A percentile compares a stretch with the other conserved stretches of the same genome.
These are phyloP conservation scores for Cutaneotrichosporon dermatis DNA, from an alignment of 1,284 basidiomycete genomes.

Conservation along the genomic window DNA sequence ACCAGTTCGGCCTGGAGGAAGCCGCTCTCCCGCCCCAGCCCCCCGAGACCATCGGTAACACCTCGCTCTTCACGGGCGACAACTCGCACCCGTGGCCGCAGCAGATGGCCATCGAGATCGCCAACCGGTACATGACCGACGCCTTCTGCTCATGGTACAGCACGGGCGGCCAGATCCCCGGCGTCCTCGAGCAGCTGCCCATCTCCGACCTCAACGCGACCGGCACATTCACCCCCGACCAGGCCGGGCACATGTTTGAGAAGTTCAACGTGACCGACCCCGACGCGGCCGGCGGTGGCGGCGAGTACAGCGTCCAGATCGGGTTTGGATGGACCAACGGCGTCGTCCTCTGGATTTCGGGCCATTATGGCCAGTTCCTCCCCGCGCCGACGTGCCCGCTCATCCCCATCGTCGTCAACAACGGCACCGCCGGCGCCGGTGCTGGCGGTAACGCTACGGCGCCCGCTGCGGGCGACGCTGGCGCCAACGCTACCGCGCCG, in stretches of 20 bases:
- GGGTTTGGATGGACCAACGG: slow-evolving; percentile 82
- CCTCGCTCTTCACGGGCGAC: slow-evolving; percentile 48
- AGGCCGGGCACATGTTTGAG: slow-evolving; percentile 71
- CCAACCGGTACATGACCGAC: slow-evolving; percentile 66
- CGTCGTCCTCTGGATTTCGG: slow-evolving; percentile 67
- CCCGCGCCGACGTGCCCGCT: slow-evolving; percentile 63
- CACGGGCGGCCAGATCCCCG: slow-evolving; percentile 74
- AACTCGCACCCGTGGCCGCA: slow-evolving; percentile 37
- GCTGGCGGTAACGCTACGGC: neutral
- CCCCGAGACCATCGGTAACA: slow-evolving; percentile 49
- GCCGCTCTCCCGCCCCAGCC: slow-evolving; percentile 55
- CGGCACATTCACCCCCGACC: slow-evolving; percentile 45
- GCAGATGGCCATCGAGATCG: slow-evolving; percentile 60
- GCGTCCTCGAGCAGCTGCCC: slow-evolving; percentile 64
- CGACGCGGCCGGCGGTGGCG: slow-evolving; percentile 64
- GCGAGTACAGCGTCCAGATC: slow-evolving; percentile 19
- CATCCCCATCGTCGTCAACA: slow-evolving; percentile 46
- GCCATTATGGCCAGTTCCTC: slow-evolving; percentile 63
- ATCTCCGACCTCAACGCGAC: slow-evolving; percentile 69
- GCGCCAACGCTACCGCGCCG: no score
- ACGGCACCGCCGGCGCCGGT: neutral
- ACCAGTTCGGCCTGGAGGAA: slow-evolving; percentile 70
- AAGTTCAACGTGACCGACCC: slow-evolving; percentile 65
- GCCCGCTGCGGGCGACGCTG: no score
- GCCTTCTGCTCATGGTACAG: slow-evolving; percentile 76